Evolutionary conservation across 2,329 filamentous ascomycete species (phyloP).

Genomic region (Dactylellina drechsleri): DNA sequence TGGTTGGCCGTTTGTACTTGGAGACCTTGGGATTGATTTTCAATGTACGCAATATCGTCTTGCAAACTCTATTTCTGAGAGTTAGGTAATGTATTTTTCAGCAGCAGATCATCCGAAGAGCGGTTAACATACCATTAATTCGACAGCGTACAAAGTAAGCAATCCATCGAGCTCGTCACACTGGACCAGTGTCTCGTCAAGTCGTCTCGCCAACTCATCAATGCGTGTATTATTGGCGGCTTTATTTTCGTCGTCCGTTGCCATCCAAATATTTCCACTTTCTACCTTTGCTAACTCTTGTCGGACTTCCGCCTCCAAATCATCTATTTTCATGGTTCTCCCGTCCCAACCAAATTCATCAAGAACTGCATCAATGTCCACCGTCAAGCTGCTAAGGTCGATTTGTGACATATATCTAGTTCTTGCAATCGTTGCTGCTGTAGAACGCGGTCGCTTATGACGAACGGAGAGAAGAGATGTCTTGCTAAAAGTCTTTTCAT

Average conservation of each 20-base stretch:
- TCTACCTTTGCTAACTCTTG: constrained; percentile 59
- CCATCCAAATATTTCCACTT: constrained; percentile 58
- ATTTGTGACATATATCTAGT: constrained; percentile 56
- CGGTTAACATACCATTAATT: constrained; percentile 73
- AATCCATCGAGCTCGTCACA: constrained; percentile 96
- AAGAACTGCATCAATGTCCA: constrained; percentile 57
- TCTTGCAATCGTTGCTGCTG: constrained; percentile 36
- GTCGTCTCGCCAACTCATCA: constrained; percentile 82
- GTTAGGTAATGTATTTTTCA: constrained; percentile 9
- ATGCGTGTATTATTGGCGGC: constrained; percentile 81
- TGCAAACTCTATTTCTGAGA: constrained; percentile 76
- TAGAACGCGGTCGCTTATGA: constrained; percentile 49
- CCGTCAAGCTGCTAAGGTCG: constrained; percentile 57
- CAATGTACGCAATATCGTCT: constrained; percentile 96
- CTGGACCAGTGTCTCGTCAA: constrained; percentile 90
- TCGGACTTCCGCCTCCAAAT: constrained; percentile 57
- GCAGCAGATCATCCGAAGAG: too few relatives aligned
- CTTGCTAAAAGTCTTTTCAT: constrained; percentile 37
- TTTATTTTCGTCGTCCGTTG: constrained; percentile 61
- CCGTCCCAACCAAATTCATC: constrained; percentile 59
- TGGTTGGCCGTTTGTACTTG: constrained; percentile 98
- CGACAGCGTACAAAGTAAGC: constrained; percentile 91
- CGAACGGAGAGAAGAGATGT: constrained; percentile 32
- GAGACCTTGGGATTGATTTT: constrained; percentile 94
- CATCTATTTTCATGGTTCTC: constrained; percentile 57